Percentiles rank a stretch among this genome's conserved stretches.
phyloP scores from a whole-genome alignment of 345 rosid species.

The thale cress (Arabidopsis thaliana) region TAIR10.1 NC_003071.7:3917001-3917500 shows the following conservation, averaged over 20 bases:
- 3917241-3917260: too few relatives aligned
- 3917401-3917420: not conserved
- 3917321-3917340: too few relatives aligned
- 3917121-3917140: not conserved
- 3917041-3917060: too few relatives aligned
- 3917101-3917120: not conserved
- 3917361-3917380: not conserved
- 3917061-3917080: too few relatives aligned
- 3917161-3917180: not conserved
- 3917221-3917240: too few relatives aligned
- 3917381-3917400: not conserved
- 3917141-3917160: not conserved
- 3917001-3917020: too few relatives aligned
- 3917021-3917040: too few relatives aligned
- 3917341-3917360: too few relatives aligned
- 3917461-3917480: not conserved
- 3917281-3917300: too few relatives aligned
- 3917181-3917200: not conserved
- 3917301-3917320: too few relatives aligned
- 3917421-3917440: not conserved
- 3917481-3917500: not conserved
- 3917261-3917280: too few relatives aligned
- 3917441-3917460: not conserved
- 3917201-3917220: not conserved
- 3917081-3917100: not conserved